Evolutionary conservation across 2,329 filamentous ascomycete species (phyloP), one percentile per base, ranked within the genome.

Genomic region (Aaosphaeria pasadenensis): DNA sequence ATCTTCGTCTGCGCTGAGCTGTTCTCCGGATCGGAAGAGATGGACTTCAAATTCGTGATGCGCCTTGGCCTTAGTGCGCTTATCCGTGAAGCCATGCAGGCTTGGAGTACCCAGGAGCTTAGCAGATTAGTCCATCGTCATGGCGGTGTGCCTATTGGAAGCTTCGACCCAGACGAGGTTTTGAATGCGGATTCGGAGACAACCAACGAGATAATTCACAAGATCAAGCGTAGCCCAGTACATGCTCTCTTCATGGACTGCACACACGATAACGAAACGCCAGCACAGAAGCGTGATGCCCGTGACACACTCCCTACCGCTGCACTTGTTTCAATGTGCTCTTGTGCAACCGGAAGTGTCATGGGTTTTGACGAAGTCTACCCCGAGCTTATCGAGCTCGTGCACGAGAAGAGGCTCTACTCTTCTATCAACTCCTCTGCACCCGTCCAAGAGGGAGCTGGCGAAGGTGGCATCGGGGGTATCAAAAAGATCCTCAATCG

Each of bases 291-390:
- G 71, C 83, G 95, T 38, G 91, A 96, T 67, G 91, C 91, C 44
- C 84, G 91, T 50, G 95, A 99, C 66, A 97, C 94, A 0, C 78
- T 99, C 7, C 89, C 95, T 6, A 97, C 95, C 63, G 91, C 92
- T 43, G 94, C 94, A 5, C 79, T 99, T 4, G 92, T 97, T 35
- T 88, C 86, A 64, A 96, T 99, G 91, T 99, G 95, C 70, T 85
- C 91, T 28, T 96, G 90, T 59, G 90, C 92, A 1, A 91, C 88
- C 6, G 94, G 94, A 40, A 97, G 94, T 65, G 94, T 97, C 42
- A 96, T 97, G 85, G 94, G 94, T 1, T 97, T 96, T 62, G 94
- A 99, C 64, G 94, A 99, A 70, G 85, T 97, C 51, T 99, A 97
- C 59, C 94, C 94, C 1, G 86, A 87, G 58, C 79, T 96, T 47